Evolutionary conservation across 1,284 basidiomycete genomes (phyloP), one percentile per base, ranked within the genome.

Genomic region (Sanghuangporus baumii): DNA sequence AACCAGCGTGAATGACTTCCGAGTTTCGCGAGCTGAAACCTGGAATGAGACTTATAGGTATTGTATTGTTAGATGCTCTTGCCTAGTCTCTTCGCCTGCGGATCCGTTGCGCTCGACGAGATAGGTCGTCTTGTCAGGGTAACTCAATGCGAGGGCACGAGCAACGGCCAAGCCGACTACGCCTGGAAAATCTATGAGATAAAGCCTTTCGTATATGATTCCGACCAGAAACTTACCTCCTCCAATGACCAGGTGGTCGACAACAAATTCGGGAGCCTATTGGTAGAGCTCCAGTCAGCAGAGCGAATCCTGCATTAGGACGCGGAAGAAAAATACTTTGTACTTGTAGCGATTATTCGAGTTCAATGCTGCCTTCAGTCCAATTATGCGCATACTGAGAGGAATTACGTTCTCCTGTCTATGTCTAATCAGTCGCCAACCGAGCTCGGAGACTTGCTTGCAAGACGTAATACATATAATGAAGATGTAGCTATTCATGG

Each of bases 241-340:
- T 18, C 96, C 96, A n/a, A 99, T 81, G 26, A 99, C 84, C 16
- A 98, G 78, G 73, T 93, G 90, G 73, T 98, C 96, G n/a, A 97
- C 86, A 2, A 76, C 77, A 43, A 81, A 80, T 60, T 93, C 88
- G 4, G 96, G 93, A 12, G 76, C 72, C 82, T 91, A n/a, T 1
- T 5, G 2, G 16, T 18, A n/a, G 9, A 5, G 54, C 16, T n/a
- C 57, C 41, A 11, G 41, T 36, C 18, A 36, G 34, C 23, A 50
- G 57, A 12, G 18, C 11, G 11, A 4, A 23, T 6, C 16, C 14
- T 9, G 52, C 18, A 18, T 37, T 9, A 5, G n/a, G 46, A 55
- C 20, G 60, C 37, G 18, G 55, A 37, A 34, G 54, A 57, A 51
- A n/a, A 36, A 16, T 31, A 81, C 88, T 81, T 86, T 90, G 74